Conservation (phyloP, 176 grass and related monocot genomes). For the Triticum turgidum region DNA sequence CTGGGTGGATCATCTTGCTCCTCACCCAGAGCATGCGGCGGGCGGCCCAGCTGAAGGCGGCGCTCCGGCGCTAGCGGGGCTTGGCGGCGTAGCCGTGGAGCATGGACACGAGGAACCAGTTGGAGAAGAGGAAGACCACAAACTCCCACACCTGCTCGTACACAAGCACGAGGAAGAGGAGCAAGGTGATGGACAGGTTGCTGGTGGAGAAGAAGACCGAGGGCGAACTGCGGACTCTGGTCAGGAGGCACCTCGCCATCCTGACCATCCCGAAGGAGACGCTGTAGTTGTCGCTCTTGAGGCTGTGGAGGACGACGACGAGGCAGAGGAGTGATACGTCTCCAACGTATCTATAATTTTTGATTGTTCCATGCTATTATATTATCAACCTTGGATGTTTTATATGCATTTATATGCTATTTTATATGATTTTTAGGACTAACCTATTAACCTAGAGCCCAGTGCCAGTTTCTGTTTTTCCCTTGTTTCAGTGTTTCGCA, state of each 20-base stretch:
- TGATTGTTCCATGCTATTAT: too few relatives aligned
- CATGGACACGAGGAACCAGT: slow-evolving; percentile 30
- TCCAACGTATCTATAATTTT: too few relatives aligned
- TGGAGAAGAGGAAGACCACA: slow-evolving; percentile 27
- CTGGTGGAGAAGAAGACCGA: neutral
- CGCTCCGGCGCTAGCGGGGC: neutral
- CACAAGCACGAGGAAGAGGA: neutral
- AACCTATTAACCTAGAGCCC: too few relatives aligned
- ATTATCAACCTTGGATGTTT: too few relatives aligned
- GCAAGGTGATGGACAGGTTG: slow-evolving; percentile 1
- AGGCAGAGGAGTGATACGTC: neutral
- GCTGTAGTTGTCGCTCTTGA: neutral
- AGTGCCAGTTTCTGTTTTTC: too few relatives aligned
- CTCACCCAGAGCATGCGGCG: neutral
- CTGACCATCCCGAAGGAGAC: neutral
- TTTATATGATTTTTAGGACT: too few relatives aligned
- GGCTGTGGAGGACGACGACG: neutral
- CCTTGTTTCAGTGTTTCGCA: too few relatives aligned
- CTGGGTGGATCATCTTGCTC: neutral
- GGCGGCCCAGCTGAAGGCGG: neutral
- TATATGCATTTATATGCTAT: too few relatives aligned
- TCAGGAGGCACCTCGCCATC: neutral
- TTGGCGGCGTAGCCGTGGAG: neutral
- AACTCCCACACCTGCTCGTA: slow-evolving; percentile 16
- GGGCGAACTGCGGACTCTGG: neutral